Evolutionary conservation across 2,329 filamentous ascomycete species (phyloP), one percentile per base, ranked within the genome.

Genomic region (Orbilia blumenaviensis): DNA sequence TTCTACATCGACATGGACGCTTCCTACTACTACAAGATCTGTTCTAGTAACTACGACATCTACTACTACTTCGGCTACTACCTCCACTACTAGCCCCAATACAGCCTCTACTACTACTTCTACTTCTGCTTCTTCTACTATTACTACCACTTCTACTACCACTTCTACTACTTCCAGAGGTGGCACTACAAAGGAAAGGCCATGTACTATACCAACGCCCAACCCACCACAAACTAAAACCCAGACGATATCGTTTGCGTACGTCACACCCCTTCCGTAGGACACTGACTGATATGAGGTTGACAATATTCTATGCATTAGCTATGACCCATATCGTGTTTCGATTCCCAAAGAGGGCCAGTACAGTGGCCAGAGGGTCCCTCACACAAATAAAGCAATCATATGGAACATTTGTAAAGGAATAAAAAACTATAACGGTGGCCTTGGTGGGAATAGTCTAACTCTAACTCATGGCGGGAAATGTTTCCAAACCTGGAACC

Each of bases 331-430:
- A 3, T 21, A 64, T 32, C 48, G 50, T 27, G 61, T 64, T 38
- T 52, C 61, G 5, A 64, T 64, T 34, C 61, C 61, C 3, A 64
- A 64, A n/a, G 14, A 32, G 16, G 61, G 61, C 2, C 61, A 44
- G 0, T 64, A 64, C 44, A 27, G 44, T n/a, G 61, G 61, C 29
- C 44, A 64, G 29, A 38, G 44, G 29, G 54, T 64, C 44, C 34
- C 44, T 6, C 61, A 64, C 21, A 64, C 61, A 18, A 64, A 64
- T 34, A 34, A 12, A n/a, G 61, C 61, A n/a, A 34, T 64, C 18
- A 23, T 64, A 4, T 64, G 61, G 61, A 64, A 64, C 12, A 64
- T 64, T 44, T 64, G 61, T 34, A 29, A 46, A 3, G 61, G 61
- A 27, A 64, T 64, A 38, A 16, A 21, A 10, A 64, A 54, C 21